phyloP scores from a whole-genome alignment of 169 alveolate species.

The Plasmodium blacklocki region DNA sequence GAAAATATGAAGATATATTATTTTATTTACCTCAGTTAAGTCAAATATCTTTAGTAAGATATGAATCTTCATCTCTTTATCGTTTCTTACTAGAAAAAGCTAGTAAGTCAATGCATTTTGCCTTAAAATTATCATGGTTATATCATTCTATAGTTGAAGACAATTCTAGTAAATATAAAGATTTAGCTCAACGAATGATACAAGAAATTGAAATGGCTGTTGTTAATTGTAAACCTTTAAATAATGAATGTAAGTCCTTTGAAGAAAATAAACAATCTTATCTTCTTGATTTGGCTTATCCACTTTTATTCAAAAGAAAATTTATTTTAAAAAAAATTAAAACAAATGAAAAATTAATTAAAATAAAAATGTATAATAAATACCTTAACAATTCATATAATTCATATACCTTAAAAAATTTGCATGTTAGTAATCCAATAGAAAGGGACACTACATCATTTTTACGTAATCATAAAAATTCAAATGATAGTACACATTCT shows the following conservation, averaged over 20 bases:
- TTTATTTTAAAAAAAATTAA: conserved; percentile 61
- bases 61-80: conserved; percentile 85
- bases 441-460: conserved; percentile 1
- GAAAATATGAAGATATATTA: conserved; percentile 86
- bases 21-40: conserved; percentile 90
- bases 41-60: conserved; percentile 81
- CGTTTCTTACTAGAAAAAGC: conserved; percentile 89
- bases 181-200: conserved; percentile 89
- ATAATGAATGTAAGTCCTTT: conserved; percentile 19
- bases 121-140: conserved; percentile 91
- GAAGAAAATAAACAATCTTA: conserved; percentile 43
- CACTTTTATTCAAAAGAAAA: conserved; percentile 80
- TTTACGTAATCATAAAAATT: neutral
- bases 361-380: conserved; percentile 21
- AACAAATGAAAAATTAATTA: conserved; percentile 16
- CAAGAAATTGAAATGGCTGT: conserved; percentile 94
- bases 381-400: conserved; percentile 19
- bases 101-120: conserved; percentile 90
- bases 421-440: conserved; percentile 4
- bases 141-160: conserved; percentile 90
- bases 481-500: neutral
- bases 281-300: conserved; percentile 77
- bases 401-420: conserved; percentile 8
- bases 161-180: conserved; percentile 80
- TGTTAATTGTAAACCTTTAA: conserved; percentile 88